Evolutionary conservation across 2,329 filamentous ascomycete species (phyloP), one percentile per base, ranked within the genome.

Genomic region (Stagonosporopsis rhizophila): DNA sequence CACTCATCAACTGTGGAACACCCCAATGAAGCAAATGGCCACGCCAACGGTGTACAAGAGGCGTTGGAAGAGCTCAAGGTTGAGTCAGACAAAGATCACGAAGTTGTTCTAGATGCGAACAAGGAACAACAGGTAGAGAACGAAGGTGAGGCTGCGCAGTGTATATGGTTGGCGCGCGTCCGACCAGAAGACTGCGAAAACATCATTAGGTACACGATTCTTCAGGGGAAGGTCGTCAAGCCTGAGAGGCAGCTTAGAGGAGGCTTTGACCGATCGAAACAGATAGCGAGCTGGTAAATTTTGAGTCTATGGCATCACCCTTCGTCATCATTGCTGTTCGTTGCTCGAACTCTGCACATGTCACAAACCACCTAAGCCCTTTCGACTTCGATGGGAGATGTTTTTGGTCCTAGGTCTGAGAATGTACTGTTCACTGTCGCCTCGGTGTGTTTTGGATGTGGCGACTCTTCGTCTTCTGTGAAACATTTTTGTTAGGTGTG

Each of bases 141-240:
- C 1, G 65, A 61, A 19, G 70, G 69, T 19, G 64, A 81, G 52
- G 93, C 92, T 1, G 87, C 85, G 41, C 93, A 97, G 80, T 94
- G 93, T 60, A 96, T 97, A 66, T 97, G 94, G 94, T 81, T 97
- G 41, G 94, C 91, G 19, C 82, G 94, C 55, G 88, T 97, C 17
- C 79, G 81, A 71, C 94, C 94, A 0, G 90, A 96, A 78, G 92
- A 98, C 71, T 96, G 92, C 70, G 93, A 97, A 82, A 96, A 95
- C 61, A 86, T 99, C 58, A 86, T 99, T 39, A 84, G 87, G 71
- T 97, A 90, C 74, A 98, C 95, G 0, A 84, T 99, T 3, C 75
- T 98, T 69, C 90, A 96, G 79, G 95, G 95, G 22, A 98, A 97
- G 80, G 87, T 98, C 23, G 87, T 98, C 48, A 96, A 97, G 82